Conservation (phyloP, 23 red algal genomes). For the Gracilaria gracilis region DNA sequence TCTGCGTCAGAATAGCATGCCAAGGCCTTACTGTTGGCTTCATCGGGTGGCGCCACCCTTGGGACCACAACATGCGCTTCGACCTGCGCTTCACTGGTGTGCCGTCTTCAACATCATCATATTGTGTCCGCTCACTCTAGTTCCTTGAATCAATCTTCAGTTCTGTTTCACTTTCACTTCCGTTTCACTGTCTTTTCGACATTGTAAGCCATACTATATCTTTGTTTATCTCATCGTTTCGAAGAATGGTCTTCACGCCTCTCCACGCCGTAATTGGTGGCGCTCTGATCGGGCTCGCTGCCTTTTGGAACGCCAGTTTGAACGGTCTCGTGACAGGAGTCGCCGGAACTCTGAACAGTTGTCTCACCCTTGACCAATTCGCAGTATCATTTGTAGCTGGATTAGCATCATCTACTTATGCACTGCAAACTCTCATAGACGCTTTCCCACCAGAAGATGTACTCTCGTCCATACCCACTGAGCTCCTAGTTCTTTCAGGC, state of each 20-base stretch:
- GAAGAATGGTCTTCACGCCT: constrained; percentile 41
- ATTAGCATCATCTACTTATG: neutral
- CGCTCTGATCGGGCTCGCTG: constrained; percentile 54
- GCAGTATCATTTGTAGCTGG: constrained; percentile 37
- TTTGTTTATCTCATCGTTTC: neutral
- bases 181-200: neutral
- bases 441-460: constrained; percentile 27
- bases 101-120: neutral
- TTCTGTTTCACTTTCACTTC: neutral
- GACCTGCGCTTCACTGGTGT: neutral
- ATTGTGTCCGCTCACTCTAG: neutral
- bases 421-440: neutral
- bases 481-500: constrained; percentile 29
- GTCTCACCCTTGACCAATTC: constrained; percentile 17
- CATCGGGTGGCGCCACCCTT: too few species aligned
- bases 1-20: neutral
- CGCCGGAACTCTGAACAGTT: constrained; percentile 35
- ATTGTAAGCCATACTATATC: neutral
- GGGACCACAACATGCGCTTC: neutral
- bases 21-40: neutral
- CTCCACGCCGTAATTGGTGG: constrained; percentile 55
- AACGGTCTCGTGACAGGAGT: constrained; percentile 66
- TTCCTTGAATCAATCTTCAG: neutral
- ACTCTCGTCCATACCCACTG: neutral
- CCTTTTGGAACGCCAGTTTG: constrained; percentile 17